Base-by-base conservation (phyloP, 306 rosid species). In the Gastrolobium villosum region DNA sequence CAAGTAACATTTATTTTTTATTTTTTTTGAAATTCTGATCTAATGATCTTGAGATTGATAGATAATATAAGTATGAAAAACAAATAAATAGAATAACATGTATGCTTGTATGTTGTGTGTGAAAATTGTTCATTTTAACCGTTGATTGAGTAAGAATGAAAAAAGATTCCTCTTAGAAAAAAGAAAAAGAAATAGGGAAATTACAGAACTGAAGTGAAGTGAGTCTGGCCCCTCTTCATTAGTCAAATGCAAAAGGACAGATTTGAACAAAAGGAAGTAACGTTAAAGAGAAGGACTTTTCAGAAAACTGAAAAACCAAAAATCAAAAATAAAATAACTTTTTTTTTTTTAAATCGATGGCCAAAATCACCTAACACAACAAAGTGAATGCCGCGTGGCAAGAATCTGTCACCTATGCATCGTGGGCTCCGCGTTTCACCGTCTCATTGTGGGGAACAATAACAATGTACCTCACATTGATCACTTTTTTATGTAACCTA, bases 231-330 rank as follows among this genome's bases (percentile, higher is more conserved):
- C 10, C 36, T 35, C 54, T 50, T 59, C 28, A 4, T 50, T 53
- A 9, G 88, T 90, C 87, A 86, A 86, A 83, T 75, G 75, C 84
- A 78, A 56, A 65, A 57, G 28, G 90, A 84, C 89, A 81, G 53
- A 7, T 71, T 81, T 88, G 82, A 83, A 72, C 75, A 46, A 66
- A 72, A 48, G 8, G 73, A 57, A 44, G 79, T 73, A 84, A 78
- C 85, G 90, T 78, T 84, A 48, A 30, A 62, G 75, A 79, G 66
- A 50, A 15, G n/a, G 52, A 75, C 46, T 48, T 52, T 26, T 57
- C 77, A 44, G 14, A 30, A 66, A 32, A 46, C 0, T 8, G 39
- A 15, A 52, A 56, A 46, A 43, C 56, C 45, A 28, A 65, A 53
- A 65, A 11, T 35, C 14, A 50, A 0, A 52, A 75, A 75, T 13